Evolutionary conservation across 148 eudicot genomes (phyloP), one percentile per base, ranked within the genome.

Genomic region (Camellia granthamiana): DNA sequence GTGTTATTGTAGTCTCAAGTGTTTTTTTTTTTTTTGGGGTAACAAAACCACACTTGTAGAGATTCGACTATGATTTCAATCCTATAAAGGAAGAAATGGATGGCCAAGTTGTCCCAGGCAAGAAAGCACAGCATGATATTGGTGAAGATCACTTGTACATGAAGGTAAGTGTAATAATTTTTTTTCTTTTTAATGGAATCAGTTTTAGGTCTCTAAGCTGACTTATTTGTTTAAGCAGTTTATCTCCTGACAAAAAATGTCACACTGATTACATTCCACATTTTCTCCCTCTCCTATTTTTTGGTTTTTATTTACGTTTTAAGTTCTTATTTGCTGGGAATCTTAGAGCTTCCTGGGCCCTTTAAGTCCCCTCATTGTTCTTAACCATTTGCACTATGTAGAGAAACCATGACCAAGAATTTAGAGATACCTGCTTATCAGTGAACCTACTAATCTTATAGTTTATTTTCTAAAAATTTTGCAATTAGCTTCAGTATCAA

Each of bases 21-120:
- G 21, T 67, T 42, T 52, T 9, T 75, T 68, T 63, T 42, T 81
- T 62, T 64, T 43, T 41, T 62, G 18, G 58, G 42, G 30, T 75
- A 70, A 60, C 66, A 75, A 81, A 75, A 59, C 66, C 43, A 77
- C n/a, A 62, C 81, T 19, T 54, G 38, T 51, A 94, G 97, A 87
- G 87, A 59, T 69, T 63, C 66, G 87, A 90, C 75, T 89, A 80
- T 77, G 95, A 91, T 82, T 92, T 93, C 79, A 82, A 85, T 65
- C 87, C 83, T 85, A 91, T 96, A 77, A 96, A 96, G 90, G 95
- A 92, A 79, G 99, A 96, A 91, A 78, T 63, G 51, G 87, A 86
- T 46, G 91, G 87, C 47, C 89, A 80, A 74, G 74, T 74, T 11
- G 62, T 78, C 71, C 75, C 70, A 65, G 52, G 82, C 62, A 81